A percentile compares a stretch with the other conserved stretches of the same genome.
phyloP scores from a whole-genome alignment of 2,329 filamentous ascomycete species.

The Cordyceps farinosa region DNA sequence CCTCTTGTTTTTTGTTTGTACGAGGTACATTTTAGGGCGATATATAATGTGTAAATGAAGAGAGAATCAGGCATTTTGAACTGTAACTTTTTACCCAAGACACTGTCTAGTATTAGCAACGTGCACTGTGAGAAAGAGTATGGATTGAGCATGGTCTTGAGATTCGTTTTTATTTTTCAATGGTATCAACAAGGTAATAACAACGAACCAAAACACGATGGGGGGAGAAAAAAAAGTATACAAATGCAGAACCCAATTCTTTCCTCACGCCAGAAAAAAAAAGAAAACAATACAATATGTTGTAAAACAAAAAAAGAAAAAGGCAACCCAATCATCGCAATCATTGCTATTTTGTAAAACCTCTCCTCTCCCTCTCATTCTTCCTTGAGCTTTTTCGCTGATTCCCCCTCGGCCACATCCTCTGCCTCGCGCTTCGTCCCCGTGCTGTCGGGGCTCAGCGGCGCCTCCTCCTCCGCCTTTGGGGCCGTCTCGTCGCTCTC shows the following conservation, averaged over 20 bases:
- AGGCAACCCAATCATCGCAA: background rate
- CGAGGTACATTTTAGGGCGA: background rate
- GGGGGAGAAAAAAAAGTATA: background rate
- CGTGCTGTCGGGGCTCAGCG: slow-evolving; percentile 29
- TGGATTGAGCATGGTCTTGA: too few relatives aligned
- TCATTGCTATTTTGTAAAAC: background rate
- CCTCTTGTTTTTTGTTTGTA: background rate
- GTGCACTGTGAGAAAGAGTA: too few relatives aligned
- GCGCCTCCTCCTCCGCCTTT: slow-evolving; percentile 26
- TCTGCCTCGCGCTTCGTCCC: slow-evolving; percentile 56
- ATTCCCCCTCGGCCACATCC: slow-evolving; percentile 40
- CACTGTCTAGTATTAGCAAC: background rate
- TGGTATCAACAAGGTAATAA: background rate
- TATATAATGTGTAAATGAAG: slow-evolving; percentile 1
- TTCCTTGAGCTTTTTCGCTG: slow-evolving; percentile 50
- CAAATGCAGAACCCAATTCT: background rate
- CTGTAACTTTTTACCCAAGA: background rate
- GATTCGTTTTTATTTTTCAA: background rate
- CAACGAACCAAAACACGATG: too few relatives aligned
- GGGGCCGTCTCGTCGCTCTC: slow-evolving; percentile 8
- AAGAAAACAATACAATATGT: background rate
- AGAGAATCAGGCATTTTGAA: background rate
- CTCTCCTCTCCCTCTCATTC: slow-evolving; percentile 24
- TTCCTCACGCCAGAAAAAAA: background rate
- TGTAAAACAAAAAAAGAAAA: background rate